phyloP scores from a whole-genome alignment of 352 stramenopile species.

The Globisporangium barbulae region DNA sequence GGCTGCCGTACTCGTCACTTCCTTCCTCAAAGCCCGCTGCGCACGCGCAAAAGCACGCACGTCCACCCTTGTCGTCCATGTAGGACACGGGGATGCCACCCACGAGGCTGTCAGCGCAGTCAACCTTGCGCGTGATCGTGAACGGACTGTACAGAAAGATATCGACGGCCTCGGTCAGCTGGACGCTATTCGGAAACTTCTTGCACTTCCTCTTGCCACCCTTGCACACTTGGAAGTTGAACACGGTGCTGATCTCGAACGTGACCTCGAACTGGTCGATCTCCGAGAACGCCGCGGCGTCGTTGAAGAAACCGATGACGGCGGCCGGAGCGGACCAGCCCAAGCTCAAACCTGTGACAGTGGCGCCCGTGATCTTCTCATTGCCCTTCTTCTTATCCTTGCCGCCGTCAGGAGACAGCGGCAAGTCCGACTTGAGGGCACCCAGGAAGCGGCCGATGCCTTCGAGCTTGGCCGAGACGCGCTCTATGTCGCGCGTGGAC shows the following conservation, averaged over 20 bases:
- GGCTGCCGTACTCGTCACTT: constrained; percentile 14
- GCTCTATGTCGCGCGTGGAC: constrained; percentile 7
- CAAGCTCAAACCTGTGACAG: not conserved
- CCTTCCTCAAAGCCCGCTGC: constrained; percentile 30
- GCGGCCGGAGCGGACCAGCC: not conserved
- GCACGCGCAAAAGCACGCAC: constrained; percentile 61
- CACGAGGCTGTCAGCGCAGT: constrained; percentile 30
- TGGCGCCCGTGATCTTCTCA: not conserved
- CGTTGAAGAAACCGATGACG: constrained; percentile 20
- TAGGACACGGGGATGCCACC: constrained; percentile 50
- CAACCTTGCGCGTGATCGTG: constrained; percentile 29
- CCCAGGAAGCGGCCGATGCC: constrained; percentile 6
- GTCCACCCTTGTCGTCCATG: constrained; percentile 26
- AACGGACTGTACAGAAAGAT: constrained; percentile 72
- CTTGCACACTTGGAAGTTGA: constrained; percentile 23
- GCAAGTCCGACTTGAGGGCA: not conserved
- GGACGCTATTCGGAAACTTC: constrained; percentile 32
- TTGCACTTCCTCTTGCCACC: constrained; percentile 16
- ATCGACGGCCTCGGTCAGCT: constrained; percentile 31
- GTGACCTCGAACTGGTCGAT: constrained; percentile 12
- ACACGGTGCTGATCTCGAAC: not conserved
- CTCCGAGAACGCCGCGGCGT: constrained; percentile 11
- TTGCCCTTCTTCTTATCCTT: not conserved
- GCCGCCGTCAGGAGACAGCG: not conserved
- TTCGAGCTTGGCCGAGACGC: constrained; percentile 7